A percentile compares a stretch with the other conserved stretches of the same genome.
Conservation (phyloP, 73 alveolate species). For the Paraurostyla sp. region DNA sequence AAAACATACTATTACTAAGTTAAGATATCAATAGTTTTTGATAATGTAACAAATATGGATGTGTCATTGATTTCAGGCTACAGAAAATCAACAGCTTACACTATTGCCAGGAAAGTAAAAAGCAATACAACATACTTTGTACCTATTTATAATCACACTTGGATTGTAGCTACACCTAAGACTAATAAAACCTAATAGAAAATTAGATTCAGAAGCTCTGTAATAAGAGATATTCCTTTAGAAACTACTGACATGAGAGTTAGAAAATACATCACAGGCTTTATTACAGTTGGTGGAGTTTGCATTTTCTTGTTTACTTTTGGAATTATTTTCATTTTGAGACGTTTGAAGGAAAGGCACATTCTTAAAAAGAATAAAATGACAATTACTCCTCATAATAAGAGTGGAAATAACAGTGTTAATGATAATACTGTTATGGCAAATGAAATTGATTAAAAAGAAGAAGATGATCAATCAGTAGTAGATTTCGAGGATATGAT, state of each 20-base stretch:
- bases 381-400: not conserved
- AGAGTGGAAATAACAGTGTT: not conserved
- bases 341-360: constrained; percentile 1
- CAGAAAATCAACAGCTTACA: not conserved
- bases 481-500: constrained; percentile 17
- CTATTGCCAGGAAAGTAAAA: not conserved
- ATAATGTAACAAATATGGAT: constrained; percentile 20
- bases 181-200: not conserved
- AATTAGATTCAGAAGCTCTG: not conserved
- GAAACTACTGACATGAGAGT: not conserved
- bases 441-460: not conserved
- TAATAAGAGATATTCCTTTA: not conserved
- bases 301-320: constrained; percentile 13
- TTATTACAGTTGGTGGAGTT: constrained; percentile 4
- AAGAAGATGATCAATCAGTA: not conserved
- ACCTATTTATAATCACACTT: constrained; percentile 23
- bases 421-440: not conserved
- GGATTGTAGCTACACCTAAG: constrained; percentile 25
- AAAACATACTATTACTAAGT: not conserved
- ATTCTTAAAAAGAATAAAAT: not conserved
- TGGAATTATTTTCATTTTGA: not conserved
- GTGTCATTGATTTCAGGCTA: constrained; percentile 10
- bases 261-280: not conserved
- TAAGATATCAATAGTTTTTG: not conserved
- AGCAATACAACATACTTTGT: not conserved